Conservation (phyloP, 192 early-diverging fungal species). For the Coemansia sp. region DNA sequence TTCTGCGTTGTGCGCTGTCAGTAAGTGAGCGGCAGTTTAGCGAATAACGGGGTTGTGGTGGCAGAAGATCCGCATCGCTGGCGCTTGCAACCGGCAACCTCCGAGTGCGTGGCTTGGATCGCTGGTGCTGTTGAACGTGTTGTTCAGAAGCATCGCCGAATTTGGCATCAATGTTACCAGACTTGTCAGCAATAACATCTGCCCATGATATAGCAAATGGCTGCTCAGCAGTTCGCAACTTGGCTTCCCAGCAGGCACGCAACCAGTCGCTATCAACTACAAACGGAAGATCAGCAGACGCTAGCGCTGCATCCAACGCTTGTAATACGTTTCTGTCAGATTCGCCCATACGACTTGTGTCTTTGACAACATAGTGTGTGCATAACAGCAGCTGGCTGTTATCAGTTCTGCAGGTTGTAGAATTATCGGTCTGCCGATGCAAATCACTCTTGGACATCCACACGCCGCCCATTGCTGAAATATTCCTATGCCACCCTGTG, state of each 20-base stretch:
- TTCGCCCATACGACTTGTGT: slow-evolving; percentile 12
- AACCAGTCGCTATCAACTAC: slow-evolving; percentile 25
- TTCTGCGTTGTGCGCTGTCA: not conserved
- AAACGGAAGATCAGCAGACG: not conserved
- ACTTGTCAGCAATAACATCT: not conserved
- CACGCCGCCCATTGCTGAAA: slow-evolving; percentile 16
- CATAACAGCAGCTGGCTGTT: not conserved
- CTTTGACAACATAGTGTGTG: slow-evolving; percentile 35
- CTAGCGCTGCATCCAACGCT: not conserved
- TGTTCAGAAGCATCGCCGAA: not conserved
- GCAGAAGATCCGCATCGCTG: not conserved
- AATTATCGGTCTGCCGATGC: not conserved
- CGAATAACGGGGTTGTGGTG: slow-evolving; percentile 19
- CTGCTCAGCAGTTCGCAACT: slow-evolving; percentile 8
- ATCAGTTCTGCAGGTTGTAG: not conserved
- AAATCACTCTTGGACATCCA: slow-evolving; percentile 7
- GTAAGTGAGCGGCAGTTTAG: not conserved
- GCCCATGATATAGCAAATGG: not conserved
- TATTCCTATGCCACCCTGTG: slow-evolving; percentile 18
- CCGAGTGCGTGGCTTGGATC: not conserved
- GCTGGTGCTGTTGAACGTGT: not conserved
- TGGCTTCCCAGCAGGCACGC: slow-evolving; percentile 22
- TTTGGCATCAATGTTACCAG: not conserved
- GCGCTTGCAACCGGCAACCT: not conserved
- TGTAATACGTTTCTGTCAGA: not conserved